A percentile compares a stretch with the other conserved stretches of the same genome.
Conservation (phyloP, 73 alveolate genomes). For the Uronychia setigera region DNA sequence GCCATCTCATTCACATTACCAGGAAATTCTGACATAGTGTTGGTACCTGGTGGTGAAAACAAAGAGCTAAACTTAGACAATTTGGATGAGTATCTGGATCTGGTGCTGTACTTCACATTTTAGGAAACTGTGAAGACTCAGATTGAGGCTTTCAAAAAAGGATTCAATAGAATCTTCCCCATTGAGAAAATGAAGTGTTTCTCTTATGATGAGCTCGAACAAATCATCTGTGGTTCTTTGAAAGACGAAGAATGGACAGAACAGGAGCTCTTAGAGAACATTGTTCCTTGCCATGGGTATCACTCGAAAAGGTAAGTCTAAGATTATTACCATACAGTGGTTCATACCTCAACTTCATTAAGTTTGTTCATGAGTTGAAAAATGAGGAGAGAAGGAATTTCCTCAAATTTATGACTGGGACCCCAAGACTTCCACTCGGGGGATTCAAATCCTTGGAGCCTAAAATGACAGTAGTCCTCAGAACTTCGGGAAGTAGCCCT, state of each 20-base stretch:
- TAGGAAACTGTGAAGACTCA: slow-evolving; percentile 66
- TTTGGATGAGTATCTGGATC: slow-evolving; percentile 80
- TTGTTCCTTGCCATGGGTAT: slow-evolving; percentile 89
- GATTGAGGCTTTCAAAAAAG: slow-evolving; percentile 80
- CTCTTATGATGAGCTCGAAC: slow-evolving; percentile 79
- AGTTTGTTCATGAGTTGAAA: background rate
- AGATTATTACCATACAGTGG: slow-evolving; percentile 88
- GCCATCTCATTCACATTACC: slow-evolving; percentile 85
- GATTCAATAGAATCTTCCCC: slow-evolving; percentile 79
- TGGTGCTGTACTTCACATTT: slow-evolving; percentile 69
- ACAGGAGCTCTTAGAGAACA: slow-evolving; percentile 54
- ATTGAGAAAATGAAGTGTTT: slow-evolving; percentile 76
- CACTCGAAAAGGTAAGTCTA: slow-evolving; percentile 82
- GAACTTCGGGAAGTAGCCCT: slow-evolving; percentile 67
- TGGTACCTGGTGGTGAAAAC: slow-evolving; percentile 75
- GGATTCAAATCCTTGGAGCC: slow-evolving; percentile 95
- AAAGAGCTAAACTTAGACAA: slow-evolving; percentile 69
- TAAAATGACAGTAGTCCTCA: slow-evolving; percentile 91
- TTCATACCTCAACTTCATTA: slow-evolving; percentile 80
- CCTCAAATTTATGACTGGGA: slow-evolving; percentile 84
- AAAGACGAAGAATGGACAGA: slow-evolving; percentile 74
- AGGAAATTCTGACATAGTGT: slow-evolving; percentile 78
- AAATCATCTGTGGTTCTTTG: slow-evolving; percentile 73
- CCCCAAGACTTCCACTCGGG: slow-evolving; percentile 96
- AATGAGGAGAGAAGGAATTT: slow-evolving; percentile 72